These are phyloP conservation scores for Talaromyces sp. DNA, from an alignment of 2,329 filamentous ascomycete species.

Conservation along the genomic window DNA sequence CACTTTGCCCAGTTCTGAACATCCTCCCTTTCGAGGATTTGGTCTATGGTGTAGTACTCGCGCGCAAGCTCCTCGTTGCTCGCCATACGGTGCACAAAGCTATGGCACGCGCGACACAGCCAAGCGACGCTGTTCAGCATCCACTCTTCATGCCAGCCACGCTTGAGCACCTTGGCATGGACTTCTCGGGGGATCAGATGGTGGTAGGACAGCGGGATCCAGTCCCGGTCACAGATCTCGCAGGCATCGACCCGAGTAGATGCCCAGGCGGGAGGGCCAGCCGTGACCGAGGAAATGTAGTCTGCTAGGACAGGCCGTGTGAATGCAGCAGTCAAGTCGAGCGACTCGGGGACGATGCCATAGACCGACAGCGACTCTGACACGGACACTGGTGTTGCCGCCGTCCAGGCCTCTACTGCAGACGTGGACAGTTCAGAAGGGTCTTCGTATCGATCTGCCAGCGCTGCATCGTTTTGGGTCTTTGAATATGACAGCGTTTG, in stretches of 20 bases:
- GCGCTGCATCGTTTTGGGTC: conserved; percentile 44
- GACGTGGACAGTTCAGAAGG: conserved; percentile 50
- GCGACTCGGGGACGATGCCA: conserved; percentile 49
- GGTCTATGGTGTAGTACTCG: conserved; percentile 67
- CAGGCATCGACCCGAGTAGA: conserved; percentile 56
- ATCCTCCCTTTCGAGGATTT: conserved; percentile 64
- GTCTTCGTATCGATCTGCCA: conserved; percentile 53
- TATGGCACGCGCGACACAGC: conserved; percentile 79
- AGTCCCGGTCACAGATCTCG: conserved; percentile 70
- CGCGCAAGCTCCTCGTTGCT: conserved; percentile 72
- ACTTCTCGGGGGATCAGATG: conserved; percentile 76
- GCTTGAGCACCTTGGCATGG: conserved; percentile 69
- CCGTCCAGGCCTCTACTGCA: conserved; percentile 48
- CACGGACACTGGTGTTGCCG: conserved; percentile 54
- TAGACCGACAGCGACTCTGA: conserved; percentile 66
- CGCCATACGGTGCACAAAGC: conserved; percentile 71
- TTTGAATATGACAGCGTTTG: conserved; percentile 56
- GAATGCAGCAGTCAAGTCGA: conserved; percentile 46
- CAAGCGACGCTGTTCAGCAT: conserved; percentile 76
- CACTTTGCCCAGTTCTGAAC: conserved; percentile 66
- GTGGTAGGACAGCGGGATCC: conserved; percentile 75
- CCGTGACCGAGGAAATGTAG: conserved; percentile 55
- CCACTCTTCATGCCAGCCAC: conserved; percentile 73
- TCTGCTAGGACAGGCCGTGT: conserved; percentile 58
- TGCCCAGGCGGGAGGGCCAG: conserved; percentile 59